Evolutionary conservation across 2,329 filamentous ascomycete species (phyloP).

Genomic region (Penicillium sp.): DNA sequence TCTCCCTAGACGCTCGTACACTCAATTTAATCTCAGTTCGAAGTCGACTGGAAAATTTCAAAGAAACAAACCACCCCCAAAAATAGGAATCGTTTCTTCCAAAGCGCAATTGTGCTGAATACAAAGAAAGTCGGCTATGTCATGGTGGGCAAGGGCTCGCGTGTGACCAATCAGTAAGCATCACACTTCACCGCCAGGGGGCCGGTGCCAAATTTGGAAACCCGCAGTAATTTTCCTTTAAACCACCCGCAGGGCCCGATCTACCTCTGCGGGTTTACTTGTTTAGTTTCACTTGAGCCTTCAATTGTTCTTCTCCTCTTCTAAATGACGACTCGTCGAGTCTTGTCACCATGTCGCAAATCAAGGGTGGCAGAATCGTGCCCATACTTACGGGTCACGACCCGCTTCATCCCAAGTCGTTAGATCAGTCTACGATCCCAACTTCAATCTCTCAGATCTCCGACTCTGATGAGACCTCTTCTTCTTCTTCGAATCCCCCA

Average conservation of each 20-base stretch:
- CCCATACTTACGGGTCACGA: constrained; percentile 39
- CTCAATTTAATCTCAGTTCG: background rate
- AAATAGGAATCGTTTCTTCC: background rate
- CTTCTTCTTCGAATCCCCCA: background rate
- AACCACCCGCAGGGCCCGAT: constrained; percentile 27
- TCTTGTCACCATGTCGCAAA: constrained; percentile 41
- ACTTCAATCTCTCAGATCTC: background rate
- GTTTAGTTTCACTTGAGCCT: constrained; percentile 9
- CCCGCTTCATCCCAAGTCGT: constrained; percentile 16
- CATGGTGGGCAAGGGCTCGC: constrained; percentile 23
- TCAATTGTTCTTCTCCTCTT: constrained; percentile 6
- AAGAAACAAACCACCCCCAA: background rate
- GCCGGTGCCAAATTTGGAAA: constrained; percentile 19
- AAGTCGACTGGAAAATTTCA: background rate
- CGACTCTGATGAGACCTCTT: background rate
- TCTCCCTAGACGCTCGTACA: background rate
- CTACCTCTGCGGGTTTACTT: constrained; percentile 22
- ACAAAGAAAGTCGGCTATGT: constrained; percentile 17
- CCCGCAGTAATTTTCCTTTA: constrained; percentile 22
- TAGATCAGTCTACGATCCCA: constrained; percentile 19
- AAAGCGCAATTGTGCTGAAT: background rate
- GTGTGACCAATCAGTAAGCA: constrained; percentile 20
- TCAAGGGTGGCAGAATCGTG: constrained; percentile 44
- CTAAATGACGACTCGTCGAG: constrained; percentile 38
- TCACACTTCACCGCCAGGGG: constrained; percentile 18